phyloP scores from a whole-genome alignment of 2,329 filamentous ascomycete species.

The Fusarium pseudocircinatum region DNA sequence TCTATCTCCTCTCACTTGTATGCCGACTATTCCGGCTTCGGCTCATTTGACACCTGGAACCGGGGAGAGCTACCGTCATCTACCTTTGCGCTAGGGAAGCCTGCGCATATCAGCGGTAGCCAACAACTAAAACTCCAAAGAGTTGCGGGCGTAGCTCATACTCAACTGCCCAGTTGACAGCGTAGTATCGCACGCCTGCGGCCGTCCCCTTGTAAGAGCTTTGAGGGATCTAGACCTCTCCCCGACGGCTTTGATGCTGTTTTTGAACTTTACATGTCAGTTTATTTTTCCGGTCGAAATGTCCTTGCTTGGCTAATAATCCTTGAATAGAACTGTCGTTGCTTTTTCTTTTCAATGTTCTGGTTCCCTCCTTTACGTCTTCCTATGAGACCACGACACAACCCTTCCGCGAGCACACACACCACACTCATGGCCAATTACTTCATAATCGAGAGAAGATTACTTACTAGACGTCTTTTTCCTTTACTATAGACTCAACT shows the following conservation, averaged over 20 bases:
- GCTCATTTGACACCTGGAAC: background rate
- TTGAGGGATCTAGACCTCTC: conserved; percentile 7
- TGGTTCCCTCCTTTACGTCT: background rate
- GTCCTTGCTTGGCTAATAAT: background rate
- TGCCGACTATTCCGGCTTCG: background rate
- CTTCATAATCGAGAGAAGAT: background rate
- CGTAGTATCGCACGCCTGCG: conserved; percentile 9
- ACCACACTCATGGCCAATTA: background rate
- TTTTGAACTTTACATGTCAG: background rate
- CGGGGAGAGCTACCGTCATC: conserved; percentile 6
- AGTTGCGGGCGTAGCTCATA: conserved; percentile 29
- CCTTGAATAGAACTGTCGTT: background rate
- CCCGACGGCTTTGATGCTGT: background rate
- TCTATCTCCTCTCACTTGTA: too few species aligned
- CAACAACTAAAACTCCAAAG: background rate
- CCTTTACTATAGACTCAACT: background rate
- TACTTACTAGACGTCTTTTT: background rate
- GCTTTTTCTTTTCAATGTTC: background rate
- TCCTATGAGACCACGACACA: background rate
- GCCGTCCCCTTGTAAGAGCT: conserved; percentile 10
- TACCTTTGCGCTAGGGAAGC: conserved; percentile 26
- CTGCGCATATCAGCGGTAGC: conserved; percentile 19
- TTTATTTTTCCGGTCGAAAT: background rate
- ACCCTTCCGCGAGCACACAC: background rate
- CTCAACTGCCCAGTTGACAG: conserved; percentile 5